Conservation (phyloP, 2,329 filamentous ascomycete species). For the Pyrenochaeta sp. region DNA sequence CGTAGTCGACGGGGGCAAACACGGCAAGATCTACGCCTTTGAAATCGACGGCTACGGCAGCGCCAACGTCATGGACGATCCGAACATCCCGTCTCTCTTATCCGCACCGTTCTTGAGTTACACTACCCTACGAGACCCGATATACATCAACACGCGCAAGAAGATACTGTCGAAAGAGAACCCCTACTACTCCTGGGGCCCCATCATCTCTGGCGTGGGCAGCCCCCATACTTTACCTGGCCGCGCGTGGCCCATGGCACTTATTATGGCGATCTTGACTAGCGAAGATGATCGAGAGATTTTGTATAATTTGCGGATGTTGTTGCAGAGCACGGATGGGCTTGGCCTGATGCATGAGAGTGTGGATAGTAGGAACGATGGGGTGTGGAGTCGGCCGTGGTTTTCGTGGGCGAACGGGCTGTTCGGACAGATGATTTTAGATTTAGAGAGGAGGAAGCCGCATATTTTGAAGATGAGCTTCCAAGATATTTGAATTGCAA, state of each 20-base stretch:
- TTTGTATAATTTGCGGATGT: slow-evolving; percentile 48
- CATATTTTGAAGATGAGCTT: slow-evolving; percentile 50
- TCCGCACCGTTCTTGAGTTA: slow-evolving; percentile 71
- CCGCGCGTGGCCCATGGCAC: slow-evolving; percentile 60
- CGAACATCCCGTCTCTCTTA: slow-evolving; percentile 73
- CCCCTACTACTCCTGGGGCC: slow-evolving; percentile 59
- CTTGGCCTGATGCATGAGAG: slow-evolving; percentile 62
- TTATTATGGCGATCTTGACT: slow-evolving; percentile 59
- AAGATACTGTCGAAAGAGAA: slow-evolving; percentile 54
- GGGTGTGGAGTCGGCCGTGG: slow-evolving; percentile 58
- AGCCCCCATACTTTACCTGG: slow-evolving; percentile 57
- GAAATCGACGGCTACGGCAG: slow-evolving; percentile 58
- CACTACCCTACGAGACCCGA: slow-evolving; percentile 44
- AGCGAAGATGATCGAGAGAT: slow-evolving; percentile 58
- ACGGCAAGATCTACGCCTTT: slow-evolving; percentile 56
- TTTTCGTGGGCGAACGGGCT: slow-evolving; percentile 63
- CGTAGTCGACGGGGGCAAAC: slow-evolving; percentile 44
- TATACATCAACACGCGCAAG: slow-evolving; percentile 56
- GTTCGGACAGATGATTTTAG: slow-evolving; percentile 58
- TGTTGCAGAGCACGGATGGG: slow-evolving; percentile 58
- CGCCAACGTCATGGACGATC: slow-evolving; percentile 73
- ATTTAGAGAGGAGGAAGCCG: slow-evolving; percentile 55
- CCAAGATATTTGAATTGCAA: slow-evolving; percentile 16
- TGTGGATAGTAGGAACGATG: slow-evolving; percentile 51
- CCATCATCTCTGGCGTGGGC: slow-evolving; percentile 55